phyloP scores from a whole-genome alignment of 208 protist genomes.

The Acanthamoeba culbertsoni region DNA sequence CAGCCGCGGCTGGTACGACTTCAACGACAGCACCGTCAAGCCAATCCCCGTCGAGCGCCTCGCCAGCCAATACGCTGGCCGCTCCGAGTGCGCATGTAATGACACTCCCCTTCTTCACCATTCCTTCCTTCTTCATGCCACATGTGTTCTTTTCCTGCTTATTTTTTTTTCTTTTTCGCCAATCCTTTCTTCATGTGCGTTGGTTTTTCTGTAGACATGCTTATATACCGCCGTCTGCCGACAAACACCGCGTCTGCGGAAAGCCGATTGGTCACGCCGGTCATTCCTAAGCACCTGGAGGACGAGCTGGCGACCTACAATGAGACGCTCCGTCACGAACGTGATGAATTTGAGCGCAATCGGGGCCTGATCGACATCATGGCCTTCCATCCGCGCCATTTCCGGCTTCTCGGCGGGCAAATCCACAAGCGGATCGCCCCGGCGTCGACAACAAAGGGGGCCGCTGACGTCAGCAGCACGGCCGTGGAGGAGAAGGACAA shows the following conservation, averaged over 20 bases:
- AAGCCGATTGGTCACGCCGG: neutral
- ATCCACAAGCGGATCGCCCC: neutral
- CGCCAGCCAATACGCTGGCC: conserved; percentile 42
- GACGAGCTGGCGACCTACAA: neutral
- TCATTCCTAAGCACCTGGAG: conserved; percentile 4
- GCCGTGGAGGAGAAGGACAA: neutral
- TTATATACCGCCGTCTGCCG: conserved; percentile 24
- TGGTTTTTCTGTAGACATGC: conserved; percentile 44
- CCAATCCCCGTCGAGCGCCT: conserved; percentile 26
- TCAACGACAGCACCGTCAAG: conserved; percentile 54
- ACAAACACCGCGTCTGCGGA: neutral
- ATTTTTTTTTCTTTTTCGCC: neutral
- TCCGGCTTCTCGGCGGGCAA: neutral
- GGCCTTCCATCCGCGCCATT: neutral
- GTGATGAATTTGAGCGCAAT: neutral
- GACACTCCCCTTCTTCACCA: neutral
- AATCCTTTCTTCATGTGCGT: neutral
- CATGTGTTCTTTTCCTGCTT: neutral
- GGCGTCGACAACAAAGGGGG: neutral
- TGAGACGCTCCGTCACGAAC: neutral
- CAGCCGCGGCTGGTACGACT: conserved; percentile 39
- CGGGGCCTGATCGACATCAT: conserved; percentile 17
- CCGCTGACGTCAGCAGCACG: neutral
- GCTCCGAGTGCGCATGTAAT: conserved; percentile 61
- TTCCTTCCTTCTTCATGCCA: neutral